phyloP scores from a whole-genome alignment of 305 asterid genomes.

The Rubia peregrina region DNA sequence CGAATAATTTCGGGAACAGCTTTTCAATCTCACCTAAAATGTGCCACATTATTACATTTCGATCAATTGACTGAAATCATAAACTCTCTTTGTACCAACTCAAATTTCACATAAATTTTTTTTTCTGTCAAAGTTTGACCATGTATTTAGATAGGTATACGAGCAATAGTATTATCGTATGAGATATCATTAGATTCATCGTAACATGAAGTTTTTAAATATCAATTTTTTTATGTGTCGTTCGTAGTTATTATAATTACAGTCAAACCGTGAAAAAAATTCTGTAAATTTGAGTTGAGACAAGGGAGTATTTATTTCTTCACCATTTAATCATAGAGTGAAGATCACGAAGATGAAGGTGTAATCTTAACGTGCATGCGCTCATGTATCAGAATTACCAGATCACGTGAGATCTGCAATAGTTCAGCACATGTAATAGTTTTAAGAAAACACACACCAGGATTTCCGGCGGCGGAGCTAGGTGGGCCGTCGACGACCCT shows the following conservation, averaged over 20 bases:
- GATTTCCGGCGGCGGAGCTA: constrained; percentile 54
- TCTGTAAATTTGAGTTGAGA: too few relatives aligned
- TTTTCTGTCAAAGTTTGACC: too few relatives aligned
- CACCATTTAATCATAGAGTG: background rate
- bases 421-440: background rate
- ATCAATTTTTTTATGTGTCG: too few relatives aligned
- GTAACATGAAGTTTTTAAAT: too few relatives aligned
- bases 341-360: background rate
- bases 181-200: too few relatives aligned
- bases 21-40: constrained; percentile 45
- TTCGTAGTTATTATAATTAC: too few relatives aligned
- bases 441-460: constrained; percentile 25
- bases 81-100: too few relatives aligned
- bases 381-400: background rate
- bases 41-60: background rate
- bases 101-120: too few relatives aligned
- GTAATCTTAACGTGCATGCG: background rate
- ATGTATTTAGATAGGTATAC: too few relatives aligned
- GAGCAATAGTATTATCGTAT: too few relatives aligned
- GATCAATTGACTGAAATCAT: background rate
- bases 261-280: too few relatives aligned
- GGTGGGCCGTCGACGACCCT: constrained; percentile 45
- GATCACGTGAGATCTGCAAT: background rate
- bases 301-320: background rate
- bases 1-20: constrained; percentile 49